Percentiles rank a stretch among this genome's conserved stretches.
These are phyloP conservation scores for Eutypella sp. DNA, from an alignment of 2,329 filamentous ascomycete species.

Conservation along the genomic window DNA sequence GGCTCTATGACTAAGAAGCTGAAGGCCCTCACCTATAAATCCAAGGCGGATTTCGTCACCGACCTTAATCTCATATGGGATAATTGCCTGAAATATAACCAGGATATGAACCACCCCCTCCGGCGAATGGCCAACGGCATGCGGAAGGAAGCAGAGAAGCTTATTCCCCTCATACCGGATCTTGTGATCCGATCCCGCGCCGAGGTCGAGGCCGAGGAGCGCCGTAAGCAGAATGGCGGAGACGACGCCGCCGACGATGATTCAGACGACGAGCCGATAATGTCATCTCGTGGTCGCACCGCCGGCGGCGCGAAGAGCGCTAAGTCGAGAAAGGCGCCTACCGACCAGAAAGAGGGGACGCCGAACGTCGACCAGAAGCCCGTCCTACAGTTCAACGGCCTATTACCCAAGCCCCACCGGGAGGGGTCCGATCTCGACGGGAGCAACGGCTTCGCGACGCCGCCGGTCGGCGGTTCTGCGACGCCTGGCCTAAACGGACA, in stretches of 20 bases:
- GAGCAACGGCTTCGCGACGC: slow-evolving; percentile 82
- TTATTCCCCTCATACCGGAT: slow-evolving; percentile 91
- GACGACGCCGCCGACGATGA: slow-evolving; percentile 81
- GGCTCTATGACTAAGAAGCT: slow-evolving; percentile 98
- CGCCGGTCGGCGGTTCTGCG: slow-evolving; percentile 66
- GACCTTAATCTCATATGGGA: slow-evolving; percentile 96
- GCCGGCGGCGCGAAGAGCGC: slow-evolving; percentile 74
- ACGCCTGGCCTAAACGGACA: slow-evolving; percentile 70
- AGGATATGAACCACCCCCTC: slow-evolving; percentile 78
- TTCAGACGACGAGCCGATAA: slow-evolving; percentile 96
- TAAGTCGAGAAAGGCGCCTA: slow-evolving; percentile 70
- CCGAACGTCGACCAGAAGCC: slow-evolving; percentile 73
- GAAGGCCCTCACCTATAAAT: slow-evolving; percentile 72
- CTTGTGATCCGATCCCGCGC: slow-evolving; percentile 85
- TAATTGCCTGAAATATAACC: slow-evolving; percentile 94
- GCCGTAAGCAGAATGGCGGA: slow-evolving; percentile 79
- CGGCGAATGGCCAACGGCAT: slow-evolving; percentile 93
- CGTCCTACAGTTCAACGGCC: slow-evolving; percentile 59
- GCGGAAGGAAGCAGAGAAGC: slow-evolving; percentile 95
- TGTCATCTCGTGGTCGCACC: slow-evolving; percentile 91
- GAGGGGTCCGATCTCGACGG: slow-evolving; percentile 81
- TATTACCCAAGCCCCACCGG: slow-evolving; percentile 52
- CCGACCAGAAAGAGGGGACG: slow-evolving; percentile 72
- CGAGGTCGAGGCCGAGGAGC: slow-evolving; percentile 85
- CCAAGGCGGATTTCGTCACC: slow-evolving; percentile 89